Base-by-base conservation (phyloP, 2,329 filamentous ascomycete genomes). In the Talaromyces sp. region DNA sequence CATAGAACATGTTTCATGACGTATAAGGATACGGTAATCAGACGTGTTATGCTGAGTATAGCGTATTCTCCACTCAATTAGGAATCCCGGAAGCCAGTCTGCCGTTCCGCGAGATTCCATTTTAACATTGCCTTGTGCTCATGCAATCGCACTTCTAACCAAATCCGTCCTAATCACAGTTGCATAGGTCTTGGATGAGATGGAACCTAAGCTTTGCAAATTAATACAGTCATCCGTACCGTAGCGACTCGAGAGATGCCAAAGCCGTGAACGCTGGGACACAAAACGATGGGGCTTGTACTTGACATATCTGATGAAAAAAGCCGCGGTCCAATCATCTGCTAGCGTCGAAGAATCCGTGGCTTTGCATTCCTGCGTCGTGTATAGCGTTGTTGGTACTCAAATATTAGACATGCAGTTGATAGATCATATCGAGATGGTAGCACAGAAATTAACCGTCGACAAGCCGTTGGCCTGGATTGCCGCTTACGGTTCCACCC, bases 361-460 rank as follows among this genome's bases (percentile, higher is more conserved):
- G 60, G 64, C 64, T 63, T 62, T 66, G 52, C 60, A 66, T 66
- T 66, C 60, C 37, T 63, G 35, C 19, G 39, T 58, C 22, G 27
- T 31, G 27, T 62, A 54, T 63, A 59, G 64, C 59, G 39, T 49
- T 56, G 47, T 47, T 47, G 57, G 63, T 59, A 35, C 64, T 35
- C 61, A 63, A 63, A 63, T 63, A 66, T 66, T 31, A 63, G 64
- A 63, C 54, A 31, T 66, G 56, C 64, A 63, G 61, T 45, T 37
- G 64, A 66, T 47, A 61, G 64, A 61, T 66, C 64, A 66, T 27
- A 66, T 63, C 61, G 47, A 13, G 37, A n/a, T n/a, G 27, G 56
- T 59, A 15, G 45, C 56, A 59, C 37, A 27, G 33, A 39, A 59
- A 59, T 33, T 43, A 59, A 59, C 56, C 56, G 39, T 43, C 37